Evolutionary conservation across 2,329 filamentous ascomycete genomes (phyloP).

Genomic region (Cladosporium sp.): DNA sequence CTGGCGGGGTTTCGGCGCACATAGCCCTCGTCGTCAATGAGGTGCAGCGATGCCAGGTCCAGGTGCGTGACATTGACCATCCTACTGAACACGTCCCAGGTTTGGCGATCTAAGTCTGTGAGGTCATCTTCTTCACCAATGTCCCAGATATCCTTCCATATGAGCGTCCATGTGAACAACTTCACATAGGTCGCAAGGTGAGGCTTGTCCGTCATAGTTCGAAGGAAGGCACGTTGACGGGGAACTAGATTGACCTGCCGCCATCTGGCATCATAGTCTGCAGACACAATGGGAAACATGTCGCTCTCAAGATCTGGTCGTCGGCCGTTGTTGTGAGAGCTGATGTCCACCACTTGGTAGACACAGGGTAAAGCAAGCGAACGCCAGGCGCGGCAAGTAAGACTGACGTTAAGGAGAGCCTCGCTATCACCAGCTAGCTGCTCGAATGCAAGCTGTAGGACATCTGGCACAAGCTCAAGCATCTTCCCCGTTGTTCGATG

Average conservation of each 20-base stretch:
- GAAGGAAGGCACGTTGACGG: constrained; percentile 14
- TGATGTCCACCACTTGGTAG: constrained; percentile 13
- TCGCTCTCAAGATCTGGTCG: neutral
- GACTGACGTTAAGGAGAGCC: constrained; percentile 7
- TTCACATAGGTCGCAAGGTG: constrained; percentile 13
- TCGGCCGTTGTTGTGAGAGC: constrained; percentile 14
- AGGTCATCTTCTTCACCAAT: neutral
- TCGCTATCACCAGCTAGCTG: constrained; percentile 9
- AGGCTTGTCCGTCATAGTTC: constrained; percentile 6
- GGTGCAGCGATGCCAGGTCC: constrained; percentile 13
- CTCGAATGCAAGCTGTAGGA: constrained; percentile 12
- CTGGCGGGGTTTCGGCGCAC: constrained; percentile 7
- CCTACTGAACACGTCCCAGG: constrained; percentile 13
- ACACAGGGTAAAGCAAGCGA: constrained; percentile 8
- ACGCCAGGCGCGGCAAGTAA: constrained; percentile 12
- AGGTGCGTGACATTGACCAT: constrained; percentile 13
- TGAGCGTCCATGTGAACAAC: constrained; percentile 14
- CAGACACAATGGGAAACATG: constrained; percentile 3
- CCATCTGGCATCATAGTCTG: constrained; percentile 7
- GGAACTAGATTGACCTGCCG: constrained; percentile 10
- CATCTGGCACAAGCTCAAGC: neutral
- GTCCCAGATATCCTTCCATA: too few species aligned
- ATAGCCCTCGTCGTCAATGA: neutral
- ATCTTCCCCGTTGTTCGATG: too few species aligned
- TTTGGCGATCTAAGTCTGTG: constrained; percentile 10